Evolutionary conservation across 192 early-diverging fungal genomes (phyloP).

Genomic region (Chytriomyces hyalinus): DNA sequence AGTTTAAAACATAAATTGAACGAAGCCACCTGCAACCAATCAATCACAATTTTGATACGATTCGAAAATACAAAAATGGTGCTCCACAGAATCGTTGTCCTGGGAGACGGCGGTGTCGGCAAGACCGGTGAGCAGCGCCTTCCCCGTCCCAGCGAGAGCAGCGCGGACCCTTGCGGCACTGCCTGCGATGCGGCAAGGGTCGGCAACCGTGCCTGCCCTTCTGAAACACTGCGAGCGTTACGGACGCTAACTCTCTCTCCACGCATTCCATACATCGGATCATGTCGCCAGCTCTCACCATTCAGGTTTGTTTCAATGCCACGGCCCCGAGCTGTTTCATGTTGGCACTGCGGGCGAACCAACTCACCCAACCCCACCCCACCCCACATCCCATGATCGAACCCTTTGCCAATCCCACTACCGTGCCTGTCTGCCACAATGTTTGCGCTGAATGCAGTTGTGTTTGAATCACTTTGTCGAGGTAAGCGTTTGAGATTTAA

Average conservation of each 20-base stretch:
- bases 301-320: slow-evolving; percentile 39
- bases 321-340: not conserved
- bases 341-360: not conserved
- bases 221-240: not conserved
- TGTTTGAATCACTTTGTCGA: slow-evolving; percentile 59
- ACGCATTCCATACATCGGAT: not conserved
- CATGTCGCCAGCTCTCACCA: slow-evolving; percentile 41
- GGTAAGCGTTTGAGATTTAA: slow-evolving; percentile 24
- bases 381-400: not conserved
- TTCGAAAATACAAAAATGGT: not conserved
- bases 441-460: slow-evolving; percentile 32
- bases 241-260: not conserved
- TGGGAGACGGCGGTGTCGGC: slow-evolving; percentile 61
- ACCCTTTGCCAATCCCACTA: not conserved
- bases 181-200: too few relatives aligned
- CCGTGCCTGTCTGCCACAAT: not conserved
- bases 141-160: not conserved
- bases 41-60: too few relatives aligned
- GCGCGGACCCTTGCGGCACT: too few relatives aligned
- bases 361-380: too few relatives aligned
- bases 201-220: not conserved
- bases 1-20: too few relatives aligned
- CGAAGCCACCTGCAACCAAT: too few relatives aligned
- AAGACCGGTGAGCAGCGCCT: slow-evolving; percentile 47
- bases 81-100: slow-evolving; percentile 53